Base-by-base conservation (phyloP, 345 rosid genomes). In the Populus tremula region DNA sequence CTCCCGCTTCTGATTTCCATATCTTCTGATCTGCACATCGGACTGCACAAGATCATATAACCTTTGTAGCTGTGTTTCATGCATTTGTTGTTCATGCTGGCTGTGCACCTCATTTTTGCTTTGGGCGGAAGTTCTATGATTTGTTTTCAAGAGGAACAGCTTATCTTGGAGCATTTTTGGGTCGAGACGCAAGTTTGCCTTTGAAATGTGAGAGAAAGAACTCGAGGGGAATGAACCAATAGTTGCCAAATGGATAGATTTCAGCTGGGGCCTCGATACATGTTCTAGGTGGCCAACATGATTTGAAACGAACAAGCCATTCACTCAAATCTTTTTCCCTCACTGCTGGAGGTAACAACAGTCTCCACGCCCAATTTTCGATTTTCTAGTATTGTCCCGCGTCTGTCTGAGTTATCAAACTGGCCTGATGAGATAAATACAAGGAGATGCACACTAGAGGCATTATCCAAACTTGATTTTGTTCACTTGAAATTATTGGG, bases 21-120 rank as follows among this genome's bases (percentile, higher is more conserved):
- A 78, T 91, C 98, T 80, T 94, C 97, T 39, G 97, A 94, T 86
- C 87, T 90, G 72, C 88, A 88, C 79, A 85, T 94, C 63, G 97
- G 98, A 54, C 80, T 91, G n/a, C 96, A 92, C 83, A 94, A 87
- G 84, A 86, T 88, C 81, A 31, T 18, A 5, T 71, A 29, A 63
- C 23, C 41, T 27, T 29, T 43, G 39, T 18, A 13, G 8, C 33
- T 11, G 38, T 31, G 41, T 50, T 36, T 31, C 75, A 11, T 53
- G 9, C 35, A 31, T 38, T 31, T 6, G 33, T 23, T 33, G 39
- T 1, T 53, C 43, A 50, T 33, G 4, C 3, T 50, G 56, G 75
- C 45, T 53, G 62, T 33, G 25, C 21, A 65, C 45, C 16, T 36
- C 47, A 21, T 59, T 59, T 59, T 73, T 73, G 11, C 35, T 33